Evolutionary conservation across 768 basidiomycete species (phyloP).

Genomic region (Epithele typhae): DNA sequence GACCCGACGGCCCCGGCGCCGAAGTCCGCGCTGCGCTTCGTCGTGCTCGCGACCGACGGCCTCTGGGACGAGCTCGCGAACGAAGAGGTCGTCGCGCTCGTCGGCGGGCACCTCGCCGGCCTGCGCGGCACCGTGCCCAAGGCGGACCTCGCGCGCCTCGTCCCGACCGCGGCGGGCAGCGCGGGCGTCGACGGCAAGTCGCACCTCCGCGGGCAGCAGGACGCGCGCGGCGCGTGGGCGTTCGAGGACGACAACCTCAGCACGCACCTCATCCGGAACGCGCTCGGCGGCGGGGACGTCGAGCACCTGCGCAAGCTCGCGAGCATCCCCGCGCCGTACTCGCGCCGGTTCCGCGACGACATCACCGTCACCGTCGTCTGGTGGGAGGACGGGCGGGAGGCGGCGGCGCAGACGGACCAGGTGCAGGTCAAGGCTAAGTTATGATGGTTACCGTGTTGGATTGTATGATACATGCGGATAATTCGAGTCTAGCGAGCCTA

Average conservation of each 20-base stretch:
- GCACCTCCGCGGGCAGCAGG: slow-evolving; percentile 12
- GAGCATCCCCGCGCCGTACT: slow-evolving; percentile 80
- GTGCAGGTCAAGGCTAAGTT: slow-evolving; percentile 21
- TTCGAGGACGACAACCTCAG: slow-evolving; percentile 78
- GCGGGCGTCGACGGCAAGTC: slow-evolving; percentile 60
- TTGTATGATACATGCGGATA: too few relatives aligned
- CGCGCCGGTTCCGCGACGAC: slow-evolving; percentile 79
- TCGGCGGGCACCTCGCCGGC: slow-evolving; percentile 76
- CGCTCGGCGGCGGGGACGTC: slow-evolving; percentile 82
- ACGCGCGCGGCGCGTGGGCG: slow-evolving; percentile 53
- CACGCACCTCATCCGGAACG: slow-evolving; percentile 85
- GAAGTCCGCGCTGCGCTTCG: slow-evolving; percentile 53
- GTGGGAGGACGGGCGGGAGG: slow-evolving; percentile 71
- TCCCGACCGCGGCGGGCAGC: slow-evolving; percentile 51
- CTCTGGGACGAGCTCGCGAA: slow-evolving; percentile 54
- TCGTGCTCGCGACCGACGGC: slow-evolving; percentile 89
- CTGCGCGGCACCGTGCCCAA: slow-evolving; percentile 63
- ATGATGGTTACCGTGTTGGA: too few relatives aligned
- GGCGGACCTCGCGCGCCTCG: slow-evolving; percentile 46
- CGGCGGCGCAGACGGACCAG: slow-evolving; percentile 29
- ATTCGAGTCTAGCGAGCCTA: too few relatives aligned
- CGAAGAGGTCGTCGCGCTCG: slow-evolving; percentile 82
- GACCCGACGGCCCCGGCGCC: slow-evolving; percentile 22
- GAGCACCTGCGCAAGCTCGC: slow-evolving; percentile 51
- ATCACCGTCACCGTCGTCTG: slow-evolving; percentile 81